Evolutionary conservation across 306 rosid genomes (phyloP), one percentile per base, ranked within the genome.

Genomic region (Lathyrus aphaca): DNA sequence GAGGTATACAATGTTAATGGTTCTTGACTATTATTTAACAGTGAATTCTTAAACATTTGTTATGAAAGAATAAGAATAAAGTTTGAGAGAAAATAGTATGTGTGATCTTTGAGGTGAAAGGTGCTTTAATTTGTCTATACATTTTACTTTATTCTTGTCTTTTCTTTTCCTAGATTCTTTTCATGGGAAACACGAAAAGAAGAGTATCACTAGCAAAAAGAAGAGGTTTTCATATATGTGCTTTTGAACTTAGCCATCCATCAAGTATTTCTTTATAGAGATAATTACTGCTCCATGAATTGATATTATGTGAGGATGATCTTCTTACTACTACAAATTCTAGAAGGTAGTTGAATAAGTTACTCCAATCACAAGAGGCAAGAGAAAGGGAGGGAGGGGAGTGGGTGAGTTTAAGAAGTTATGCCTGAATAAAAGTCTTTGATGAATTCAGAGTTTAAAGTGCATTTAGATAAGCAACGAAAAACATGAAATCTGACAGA

Each of bases 171-270:
- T 27, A 38, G 59, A 88, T 90, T 90, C 98, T 72, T 93, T 84
- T 68, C 87, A 84, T 69, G 50, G 68, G 83, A 71, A 54, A 69
- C 86, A 93, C 75, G 98, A 77, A 85, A 93, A 82, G 91, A 44
- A 75, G 75, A 35, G 87, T 77, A 84, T 83, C 79, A 49, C 75
- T 68, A 54, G 51, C 79, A 54, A 65, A 10, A 19, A 8, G 9
- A 12, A 53, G 8, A 29, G 1, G 21, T 1, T 11, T 19, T 21
- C 35, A 13, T 56, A 29, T 56, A 27, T 56, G 62, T 56, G 62
- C n/a, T 56, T 55, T 56, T 27, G 1, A 27, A 56, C 11, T 27
- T 56, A 10, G 38, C 61, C 61, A 55, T 13, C 38, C 16, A 55
- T 6, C 8, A 56, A 25, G 11, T 6, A 25, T 27, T 51, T 23